Evolutionary conservation across 2,329 filamentous ascomycete genomes (phyloP).

Genomic region (Penicillium sp.): DNA sequence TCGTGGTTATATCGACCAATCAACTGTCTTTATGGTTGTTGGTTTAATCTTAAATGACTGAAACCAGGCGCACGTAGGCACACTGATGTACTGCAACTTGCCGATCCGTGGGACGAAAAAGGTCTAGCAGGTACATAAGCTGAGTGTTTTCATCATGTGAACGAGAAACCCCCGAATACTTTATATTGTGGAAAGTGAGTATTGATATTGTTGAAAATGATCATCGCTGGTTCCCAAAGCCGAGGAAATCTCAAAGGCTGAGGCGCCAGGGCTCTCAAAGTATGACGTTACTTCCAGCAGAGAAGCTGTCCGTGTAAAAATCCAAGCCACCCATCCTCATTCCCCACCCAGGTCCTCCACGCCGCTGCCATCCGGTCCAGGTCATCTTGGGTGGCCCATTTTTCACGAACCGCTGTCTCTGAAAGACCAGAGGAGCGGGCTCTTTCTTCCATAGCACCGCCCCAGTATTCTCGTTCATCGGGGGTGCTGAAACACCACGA

Average conservation of each 20-base stretch:
- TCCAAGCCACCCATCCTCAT: conserved; percentile 13
- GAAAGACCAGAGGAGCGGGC: conserved; percentile 33
- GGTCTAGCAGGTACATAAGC: no score
- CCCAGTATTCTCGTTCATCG: conserved; percentile 41
- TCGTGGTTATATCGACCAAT: no score
- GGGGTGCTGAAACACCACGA: conserved; percentile 41
- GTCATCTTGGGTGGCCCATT: conserved; percentile 9
- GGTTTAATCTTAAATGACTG: no score
- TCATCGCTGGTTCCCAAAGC: background rate
- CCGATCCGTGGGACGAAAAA: no score
- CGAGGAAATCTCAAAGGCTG: background rate
- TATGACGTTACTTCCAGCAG: background rate
- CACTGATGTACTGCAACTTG: no score
- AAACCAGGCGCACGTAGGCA: no score
- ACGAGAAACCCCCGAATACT: no score
- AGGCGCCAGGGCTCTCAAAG: background rate
- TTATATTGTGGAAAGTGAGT: no score
- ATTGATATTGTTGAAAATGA: no score
- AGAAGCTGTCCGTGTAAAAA: background rate
- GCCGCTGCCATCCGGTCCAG: conserved; percentile 15
- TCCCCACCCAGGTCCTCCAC: conserved; percentile 30
- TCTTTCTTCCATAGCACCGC: conserved; percentile 39
- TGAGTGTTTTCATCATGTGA: no score
- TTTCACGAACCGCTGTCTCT: conserved; percentile 32
- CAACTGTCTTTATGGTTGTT: no score